Evolutionary conservation across 495 filamentous ascomycete genomes (phyloP).

Genomic region (Bombardia bombarda): DNA sequence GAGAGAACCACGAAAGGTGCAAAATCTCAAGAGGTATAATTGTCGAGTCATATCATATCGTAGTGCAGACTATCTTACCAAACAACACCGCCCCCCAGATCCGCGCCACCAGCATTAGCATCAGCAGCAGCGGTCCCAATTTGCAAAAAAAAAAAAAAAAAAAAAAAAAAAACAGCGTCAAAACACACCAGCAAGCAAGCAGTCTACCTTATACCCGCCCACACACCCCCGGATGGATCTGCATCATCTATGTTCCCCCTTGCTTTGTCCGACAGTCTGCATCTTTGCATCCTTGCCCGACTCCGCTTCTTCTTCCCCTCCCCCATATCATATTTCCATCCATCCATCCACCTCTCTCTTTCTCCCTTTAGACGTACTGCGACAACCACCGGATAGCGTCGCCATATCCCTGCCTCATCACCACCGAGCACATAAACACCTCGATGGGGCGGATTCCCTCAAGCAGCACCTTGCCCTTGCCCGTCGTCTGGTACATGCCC

Average conservation of each 20-base stretch:
- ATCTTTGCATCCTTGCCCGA: too few relatives aligned
- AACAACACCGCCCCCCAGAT: constrained; percentile 8
- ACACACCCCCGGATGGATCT: background rate
- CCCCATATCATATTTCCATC: constrained; percentile 6
- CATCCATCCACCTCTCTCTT: background rate
- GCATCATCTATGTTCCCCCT: too few relatives aligned
- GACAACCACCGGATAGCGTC: constrained; percentile 75
- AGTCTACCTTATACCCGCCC: background rate
- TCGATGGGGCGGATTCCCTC: constrained; percentile 95
- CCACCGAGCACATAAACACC: constrained; percentile 98
- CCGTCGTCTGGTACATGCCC: constrained; percentile 92
- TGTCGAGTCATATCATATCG: constrained; percentile 21
- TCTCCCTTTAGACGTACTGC: constrained; percentile 57
- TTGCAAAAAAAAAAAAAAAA: background rate
- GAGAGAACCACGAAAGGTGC: background rate
- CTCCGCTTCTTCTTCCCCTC: too few relatives aligned
- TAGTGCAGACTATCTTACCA: constrained; percentile 19
- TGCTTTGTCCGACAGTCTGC: too few relatives aligned
- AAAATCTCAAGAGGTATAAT: constrained; percentile 17
- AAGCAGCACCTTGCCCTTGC: constrained; percentile 93
- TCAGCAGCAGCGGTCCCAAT: background rate
- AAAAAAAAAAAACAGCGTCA: background rate
- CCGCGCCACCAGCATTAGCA: background rate
- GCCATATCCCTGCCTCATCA: constrained; percentile 90
- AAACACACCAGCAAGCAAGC: background rate